Evolutionary conservation across 192 early-diverging fungal genomes (phyloP).

Genomic region (Coemansia sp.): DNA sequence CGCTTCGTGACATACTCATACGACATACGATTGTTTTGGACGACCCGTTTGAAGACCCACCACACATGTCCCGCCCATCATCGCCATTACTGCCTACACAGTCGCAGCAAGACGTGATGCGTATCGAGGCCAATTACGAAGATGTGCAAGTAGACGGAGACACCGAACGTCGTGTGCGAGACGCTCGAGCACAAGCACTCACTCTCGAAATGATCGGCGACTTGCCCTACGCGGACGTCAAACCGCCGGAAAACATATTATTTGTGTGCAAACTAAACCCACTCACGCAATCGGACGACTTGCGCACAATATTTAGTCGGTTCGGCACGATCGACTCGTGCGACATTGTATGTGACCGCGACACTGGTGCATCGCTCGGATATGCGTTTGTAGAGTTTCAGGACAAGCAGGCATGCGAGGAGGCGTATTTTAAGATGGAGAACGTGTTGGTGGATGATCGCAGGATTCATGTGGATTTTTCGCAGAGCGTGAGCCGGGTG

Average conservation of each 20-base stretch:
- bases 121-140: constrained; percentile 82
- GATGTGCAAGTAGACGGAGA: constrained; percentile 59
- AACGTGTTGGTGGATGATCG: constrained; percentile 95
- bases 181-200: constrained; percentile 81
- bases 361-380: constrained; percentile 77
- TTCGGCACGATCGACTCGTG: constrained; percentile 90
- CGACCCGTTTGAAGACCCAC: constrained; percentile 88
- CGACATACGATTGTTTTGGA: constrained; percentile 90
- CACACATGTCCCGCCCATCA: constrained; percentile 64
- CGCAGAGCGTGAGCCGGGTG: constrained; percentile 87
- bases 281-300: constrained; percentile 83
- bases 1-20: constrained; percentile 83
- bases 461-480: constrained; percentile 96
- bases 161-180: constrained; percentile 63
- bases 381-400: constrained; percentile 98
- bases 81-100: constrained; percentile 72
- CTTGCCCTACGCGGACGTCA: constrained; percentile 93
- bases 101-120: constrained; percentile 66
- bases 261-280: constrained; percentile 97
- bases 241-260: constrained; percentile 93
- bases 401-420: constrained; percentile 80
- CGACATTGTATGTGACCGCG: constrained; percentile 85
- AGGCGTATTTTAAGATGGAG: constrained; percentile 97
- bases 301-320: constrained; percentile 88
- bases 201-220: constrained; percentile 98